Evolutionary conservation across 2,329 filamentous ascomycete genomes (phyloP).

Genomic region (Trichoderma pleuroti): DNA sequence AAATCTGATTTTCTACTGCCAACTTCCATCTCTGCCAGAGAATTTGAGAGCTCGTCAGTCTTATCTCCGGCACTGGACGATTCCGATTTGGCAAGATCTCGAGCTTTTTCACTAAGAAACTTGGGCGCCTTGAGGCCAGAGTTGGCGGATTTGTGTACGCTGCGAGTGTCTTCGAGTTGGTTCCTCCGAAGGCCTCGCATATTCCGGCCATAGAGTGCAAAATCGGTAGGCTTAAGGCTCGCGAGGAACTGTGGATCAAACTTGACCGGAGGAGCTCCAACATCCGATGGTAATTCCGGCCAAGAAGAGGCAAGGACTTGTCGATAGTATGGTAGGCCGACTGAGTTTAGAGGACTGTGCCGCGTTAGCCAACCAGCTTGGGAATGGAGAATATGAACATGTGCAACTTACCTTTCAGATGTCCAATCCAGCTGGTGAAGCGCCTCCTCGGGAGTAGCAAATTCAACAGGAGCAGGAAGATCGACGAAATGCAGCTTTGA

Average conservation of each 20-base stretch:
- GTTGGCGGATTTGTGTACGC: constrained; percentile 56
- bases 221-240: constrained; percentile 66
- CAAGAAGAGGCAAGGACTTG: constrained; percentile 84
- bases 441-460: constrained; percentile 63
- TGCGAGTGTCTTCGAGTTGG: constrained; percentile 75
- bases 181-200: constrained; percentile 71
- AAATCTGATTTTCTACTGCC: constrained; percentile 77
- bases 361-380: constrained; percentile 15
- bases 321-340: constrained; percentile 92
- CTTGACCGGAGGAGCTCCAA: constrained; percentile 75
- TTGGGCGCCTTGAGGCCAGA: constrained; percentile 71
- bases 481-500: constrained; percentile 85
- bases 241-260: constrained; percentile 68
- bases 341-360: constrained; percentile 68
- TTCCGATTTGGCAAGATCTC: constrained; percentile 56
- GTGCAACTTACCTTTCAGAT: constrained; percentile 58
- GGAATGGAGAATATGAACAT: no score
- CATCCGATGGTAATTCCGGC: constrained; percentile 81
- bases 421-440: constrained; percentile 64
- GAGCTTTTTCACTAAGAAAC: constrained; percentile 90
- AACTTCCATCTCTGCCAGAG: constrained; percentile 65
- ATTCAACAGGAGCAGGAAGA: constrained; percentile 71
- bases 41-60: constrained; percentile 57
- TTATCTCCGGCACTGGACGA: constrained; percentile 41
- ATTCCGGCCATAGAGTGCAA: constrained; percentile 76